Evolutionary conservation across 768 basidiomycete species (phyloP), one percentile per base, ranked within the genome.

Genomic region (Trametes cinnabarina): DNA sequence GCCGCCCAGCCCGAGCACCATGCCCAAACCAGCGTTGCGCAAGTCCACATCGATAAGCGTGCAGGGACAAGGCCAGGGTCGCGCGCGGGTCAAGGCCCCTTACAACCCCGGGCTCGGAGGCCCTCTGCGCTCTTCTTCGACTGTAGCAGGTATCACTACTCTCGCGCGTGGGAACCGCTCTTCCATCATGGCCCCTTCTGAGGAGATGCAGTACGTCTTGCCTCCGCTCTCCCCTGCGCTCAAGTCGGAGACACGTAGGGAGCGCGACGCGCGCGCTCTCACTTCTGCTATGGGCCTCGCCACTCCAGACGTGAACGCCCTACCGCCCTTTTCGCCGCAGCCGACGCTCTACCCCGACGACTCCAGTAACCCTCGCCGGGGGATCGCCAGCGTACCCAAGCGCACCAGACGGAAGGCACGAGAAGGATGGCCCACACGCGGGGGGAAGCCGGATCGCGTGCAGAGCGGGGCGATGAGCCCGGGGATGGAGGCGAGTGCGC

Each of bases 261-360:
- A 78, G 47, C 70, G 71, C 19, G 71, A 75, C 47, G 71, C 69
- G 6, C 69, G 71, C 47, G 76, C 76, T 19, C 64, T 78, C 28
- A 68, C 76, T 5, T 69, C 69, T 48, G 79, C 74, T 0, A 68
- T 75, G n/a, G 75, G 77, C 4, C 61, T 77, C 19, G 54, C 42
- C 3, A 68, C 62, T 30, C 69, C 69, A 11, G 43, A 40, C 64
- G 68, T 20, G 19, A 35, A 22, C 47, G 22, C 26, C 10, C 10
- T 14, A 20, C 19, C 35, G 25, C 71, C 77, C 44, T 77, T 81
- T 15, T 84, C 81, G 6, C 86, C 86, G 10, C 83, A 82, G 62
- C 82, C 82, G 12, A 86, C 85, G 8, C 64, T 88, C 55, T 87
- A 83, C 66, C 87, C 87, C 4, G 88, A 90, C 56, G 88, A 89